A percentile compares a stretch with the other conserved stretches of the same genome.
phyloP scores from a whole-genome alignment of 371 early-diverging fungal species.

The Mortierella sp. region DNA sequence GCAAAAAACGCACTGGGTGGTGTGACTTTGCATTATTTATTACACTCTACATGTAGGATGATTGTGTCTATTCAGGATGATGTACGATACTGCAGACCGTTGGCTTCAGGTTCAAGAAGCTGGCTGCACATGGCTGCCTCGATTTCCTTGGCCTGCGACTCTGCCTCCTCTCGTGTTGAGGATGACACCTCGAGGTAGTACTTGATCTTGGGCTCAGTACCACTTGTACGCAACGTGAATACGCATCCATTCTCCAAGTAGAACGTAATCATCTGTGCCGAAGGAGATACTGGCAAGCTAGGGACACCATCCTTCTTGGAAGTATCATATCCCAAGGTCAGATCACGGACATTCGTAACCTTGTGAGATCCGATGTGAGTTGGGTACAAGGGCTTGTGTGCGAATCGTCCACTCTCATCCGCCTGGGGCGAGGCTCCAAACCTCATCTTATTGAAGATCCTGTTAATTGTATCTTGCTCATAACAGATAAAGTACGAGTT shows the following conservation, averaged over 20 bases:
- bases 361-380: slow-evolving; percentile 74
- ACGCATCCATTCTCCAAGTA: slow-evolving; percentile 78
- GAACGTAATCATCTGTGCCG: slow-evolving; percentile 95
- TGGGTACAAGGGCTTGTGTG: slow-evolving; percentile 77
- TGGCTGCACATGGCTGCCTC: slow-evolving; percentile 70
- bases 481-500: slow-evolving; percentile 93
- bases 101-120: slow-evolving; percentile 67
- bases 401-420: slow-evolving; percentile 44
- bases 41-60: neutral
- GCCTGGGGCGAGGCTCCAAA: slow-evolving; percentile 68
- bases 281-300: slow-evolving; percentile 80
- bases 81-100: slow-evolving; percentile 59
- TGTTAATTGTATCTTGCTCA: slow-evolving; percentile 75
- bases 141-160: slow-evolving; percentile 66
- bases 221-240: slow-evolving; percentile 85
- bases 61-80: neutral
- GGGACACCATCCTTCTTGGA: slow-evolving; percentile 73
- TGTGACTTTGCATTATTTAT: neutral
- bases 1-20: neutral
- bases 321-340: slow-evolving; percentile 92
- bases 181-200: slow-evolving; percentile 89
- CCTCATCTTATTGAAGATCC: slow-evolving; percentile 87
- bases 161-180: slow-evolving; percentile 44
- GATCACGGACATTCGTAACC: slow-evolving; percentile 84
- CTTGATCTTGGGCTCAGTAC: slow-evolving; percentile 97